phyloP scores from a whole-genome alignment of 164 flowering plant genomes.

The Taxillus chinensis region DNA sequence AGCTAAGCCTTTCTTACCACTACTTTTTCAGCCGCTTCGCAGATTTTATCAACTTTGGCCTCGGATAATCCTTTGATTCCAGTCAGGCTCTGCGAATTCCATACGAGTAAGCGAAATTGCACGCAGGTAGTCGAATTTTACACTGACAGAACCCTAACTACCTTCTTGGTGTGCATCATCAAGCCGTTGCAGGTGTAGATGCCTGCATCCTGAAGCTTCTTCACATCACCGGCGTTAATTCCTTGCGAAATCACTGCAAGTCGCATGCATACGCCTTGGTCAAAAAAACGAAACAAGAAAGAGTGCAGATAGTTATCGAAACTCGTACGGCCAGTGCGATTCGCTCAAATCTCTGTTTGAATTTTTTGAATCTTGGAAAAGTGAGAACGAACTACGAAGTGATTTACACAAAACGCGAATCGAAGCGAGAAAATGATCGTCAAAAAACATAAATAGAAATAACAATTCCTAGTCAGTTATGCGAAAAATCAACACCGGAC shows the following conservation, averaged over 20 bases:
- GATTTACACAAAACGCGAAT: no score
- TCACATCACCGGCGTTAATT: conserved; percentile 95
- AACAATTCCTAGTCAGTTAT: no score
- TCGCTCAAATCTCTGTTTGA: no score
- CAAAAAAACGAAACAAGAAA: no score
- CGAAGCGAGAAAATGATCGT: no score
- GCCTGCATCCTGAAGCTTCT: conserved; percentile 99
- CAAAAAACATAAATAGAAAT: no score
- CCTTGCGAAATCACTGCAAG: conserved; percentile 78
- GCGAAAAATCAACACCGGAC: no score
- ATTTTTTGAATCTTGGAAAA: no score
- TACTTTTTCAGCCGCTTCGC: conserved; percentile 97
- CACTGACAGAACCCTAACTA: conserved; percentile 7
- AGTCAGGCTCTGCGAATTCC: conserved; percentile 49
- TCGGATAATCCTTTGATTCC: conserved; percentile 96
- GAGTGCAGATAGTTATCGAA: no score
- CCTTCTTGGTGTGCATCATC: conserved; percentile 99
- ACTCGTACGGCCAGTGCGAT: no score
- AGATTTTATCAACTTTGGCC: conserved; percentile 95
- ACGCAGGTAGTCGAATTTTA: neutral
- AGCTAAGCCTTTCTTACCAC: conserved; percentile 44
- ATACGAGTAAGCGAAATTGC: neutral
- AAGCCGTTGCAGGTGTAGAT: conserved; percentile 95
- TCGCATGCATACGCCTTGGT: neutral
- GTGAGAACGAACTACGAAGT: no score